Conservation (phyloP, 495 filamentous ascomycete species). For the Penicillium coffeae region DNA sequence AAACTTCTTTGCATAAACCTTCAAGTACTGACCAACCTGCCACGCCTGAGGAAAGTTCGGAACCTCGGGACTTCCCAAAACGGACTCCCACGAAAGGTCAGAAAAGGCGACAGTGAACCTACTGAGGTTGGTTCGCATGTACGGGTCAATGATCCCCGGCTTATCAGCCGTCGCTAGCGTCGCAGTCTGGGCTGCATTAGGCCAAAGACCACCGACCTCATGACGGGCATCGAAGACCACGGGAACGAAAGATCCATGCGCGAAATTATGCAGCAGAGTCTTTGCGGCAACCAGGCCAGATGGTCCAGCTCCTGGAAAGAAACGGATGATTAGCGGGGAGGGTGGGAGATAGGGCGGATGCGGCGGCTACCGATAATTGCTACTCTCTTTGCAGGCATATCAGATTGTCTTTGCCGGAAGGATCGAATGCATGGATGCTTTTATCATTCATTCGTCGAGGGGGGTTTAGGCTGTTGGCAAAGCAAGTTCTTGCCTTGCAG, state of each 20-base stretch:
- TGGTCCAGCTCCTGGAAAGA: slow-evolving; percentile 64
- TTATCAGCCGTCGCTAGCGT: too few species aligned
- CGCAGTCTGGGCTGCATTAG: too few species aligned
- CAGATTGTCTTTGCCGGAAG: too few species aligned
- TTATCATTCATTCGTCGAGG: too few species aligned
- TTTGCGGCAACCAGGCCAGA: slow-evolving; percentile 81
- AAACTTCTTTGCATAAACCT: slow-evolving; percentile 58
- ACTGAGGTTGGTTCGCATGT: slow-evolving; percentile 77
- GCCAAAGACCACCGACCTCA: slow-evolving; percentile 75
- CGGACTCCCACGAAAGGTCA: slow-evolving; percentile 65
- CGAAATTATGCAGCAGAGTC: slow-evolving; percentile 60
- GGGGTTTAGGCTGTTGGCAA: too few species aligned
- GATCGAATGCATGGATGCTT: too few species aligned
- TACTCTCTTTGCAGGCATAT: slow-evolving; percentile 53
- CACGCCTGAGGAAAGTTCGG: slow-evolving; percentile 69
- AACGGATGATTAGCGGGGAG: slow-evolving; percentile 1
- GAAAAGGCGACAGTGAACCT: slow-evolving; percentile 76
- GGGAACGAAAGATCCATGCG: slow-evolving; percentile 57
- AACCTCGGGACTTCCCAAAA: slow-evolving; percentile 29
- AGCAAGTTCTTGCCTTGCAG: too few species aligned
- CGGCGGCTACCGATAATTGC: slow-evolving; percentile 60
- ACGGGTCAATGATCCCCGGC: slow-evolving; percentile 56
- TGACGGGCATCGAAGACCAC: slow-evolving; percentile 65
- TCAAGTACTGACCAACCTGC: slow-evolving; percentile 71
- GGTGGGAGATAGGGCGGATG: background rate